Evolutionary conservation across 176 grass and related monocot genomes (phyloP), one percentile per base, ranked within the genome.

Genomic region (Carex pumila): DNA sequence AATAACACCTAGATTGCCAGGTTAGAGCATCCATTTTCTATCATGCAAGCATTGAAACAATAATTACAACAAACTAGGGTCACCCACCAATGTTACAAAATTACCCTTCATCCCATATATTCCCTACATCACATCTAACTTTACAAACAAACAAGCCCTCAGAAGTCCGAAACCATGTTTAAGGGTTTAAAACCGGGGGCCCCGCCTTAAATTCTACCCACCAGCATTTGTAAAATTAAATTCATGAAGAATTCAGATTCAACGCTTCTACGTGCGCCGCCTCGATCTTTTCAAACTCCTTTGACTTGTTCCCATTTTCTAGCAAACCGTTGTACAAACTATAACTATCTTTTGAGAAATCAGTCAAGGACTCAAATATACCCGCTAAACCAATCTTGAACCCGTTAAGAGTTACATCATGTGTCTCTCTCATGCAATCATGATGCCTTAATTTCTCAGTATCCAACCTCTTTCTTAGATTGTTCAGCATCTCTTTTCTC

Each of bases 341-440:
- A 1, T 91, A 88, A 0, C 88, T 87, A 79, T 93, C 91, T 81
- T 83, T 90, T 0, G 91, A 91, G 81, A 98, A 98, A 15, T 98
- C 95, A 0, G 89, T 61, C 5, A 98, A 69, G 0, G 95, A 95
- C 70, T 98, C 95, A 3, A 99, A 99, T 31, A 92, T 92, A 32
- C 91, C 61, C 8, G 92, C 93, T 1, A 98, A 84, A 56, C 92
- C 93, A 7, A 98, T 98, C 86, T 98, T 98, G 80, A 98, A 93
- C 39, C 95, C 91, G 1, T 95, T 98, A n/a, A 98, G 91, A 14
- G 91, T 93, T 41, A 98, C 89, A 0, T 98, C 92, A 0, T 95
- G 95, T 0, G 93, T 99, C 21, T 93, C 91, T 12, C 81, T 83
- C 95, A 98, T 90, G 39, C 91, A 93, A 32, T 86, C 76, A 5